Evolutionary conservation across 1,139 yeast genomes (phyloP).

Genomic region (Taiozyma onychis): DNA sequence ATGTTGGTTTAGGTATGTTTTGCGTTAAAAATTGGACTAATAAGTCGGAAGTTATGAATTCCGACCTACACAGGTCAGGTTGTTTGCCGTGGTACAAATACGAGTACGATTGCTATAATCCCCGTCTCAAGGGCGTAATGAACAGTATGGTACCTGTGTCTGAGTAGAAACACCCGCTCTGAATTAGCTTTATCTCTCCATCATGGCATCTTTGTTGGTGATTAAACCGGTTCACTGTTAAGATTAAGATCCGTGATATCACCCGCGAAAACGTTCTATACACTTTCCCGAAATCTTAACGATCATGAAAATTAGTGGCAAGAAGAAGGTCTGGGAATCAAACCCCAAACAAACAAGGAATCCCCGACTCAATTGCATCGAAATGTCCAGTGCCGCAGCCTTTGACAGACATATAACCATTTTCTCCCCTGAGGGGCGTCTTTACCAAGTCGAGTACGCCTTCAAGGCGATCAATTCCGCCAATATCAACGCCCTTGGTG

Average conservation of each 20-base stretch:
- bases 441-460: conserved; percentile 96
- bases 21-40: background rate
- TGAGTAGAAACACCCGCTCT: no score
- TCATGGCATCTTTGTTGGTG: background rate
- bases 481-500: conserved; percentile 82
- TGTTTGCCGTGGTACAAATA: no score
- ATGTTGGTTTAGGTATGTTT: background rate
- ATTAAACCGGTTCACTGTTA: background rate
- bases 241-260: no score
- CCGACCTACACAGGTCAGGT: background rate
- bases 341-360: background rate
- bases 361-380: background rate
- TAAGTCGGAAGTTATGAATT: background rate
- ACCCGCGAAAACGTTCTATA: background rate
- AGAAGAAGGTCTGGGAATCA: background rate
- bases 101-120: no score
- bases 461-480: conserved; percentile 95
- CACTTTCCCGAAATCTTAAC: background rate
- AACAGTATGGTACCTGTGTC: no score
- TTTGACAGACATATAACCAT: conserved; percentile 98
- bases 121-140: no score
- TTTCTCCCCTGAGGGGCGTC: conserved; percentile 96
- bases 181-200: background rate
- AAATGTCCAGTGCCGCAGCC: conserved; percentile 63
- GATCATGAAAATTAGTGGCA: background rate